Percentiles rank a stretch among this genome's conserved stretches.
Conservation (phyloP, 2,329 filamentous ascomycete species). For the Phaeosphaeriaceae sp. region DNA sequence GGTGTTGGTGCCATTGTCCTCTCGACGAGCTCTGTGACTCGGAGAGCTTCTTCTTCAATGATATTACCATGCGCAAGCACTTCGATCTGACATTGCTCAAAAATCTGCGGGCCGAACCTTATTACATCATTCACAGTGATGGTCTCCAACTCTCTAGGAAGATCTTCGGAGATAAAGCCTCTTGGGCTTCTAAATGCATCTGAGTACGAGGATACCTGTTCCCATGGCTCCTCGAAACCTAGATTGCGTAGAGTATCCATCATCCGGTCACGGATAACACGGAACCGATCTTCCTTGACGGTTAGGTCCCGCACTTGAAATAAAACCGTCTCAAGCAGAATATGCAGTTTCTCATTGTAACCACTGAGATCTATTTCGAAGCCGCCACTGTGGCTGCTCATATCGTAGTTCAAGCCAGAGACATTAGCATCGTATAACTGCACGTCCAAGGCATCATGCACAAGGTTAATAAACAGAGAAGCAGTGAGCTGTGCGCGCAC, state of each 20-base stretch:
- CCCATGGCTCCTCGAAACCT: conserved; percentile 86
- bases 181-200: conserved; percentile 81
- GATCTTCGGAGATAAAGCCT: conserved; percentile 79
- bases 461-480: conserved; percentile 80
- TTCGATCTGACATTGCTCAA: conserved; percentile 87
- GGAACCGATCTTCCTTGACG: conserved; percentile 84
- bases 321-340: conserved; percentile 88
- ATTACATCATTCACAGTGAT: conserved; percentile 77
- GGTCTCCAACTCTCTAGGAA: conserved; percentile 75
- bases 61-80: conserved; percentile 89
- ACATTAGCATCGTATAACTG: conserved; percentile 97
- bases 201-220: conserved; percentile 83
- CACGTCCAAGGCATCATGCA: conserved; percentile 86
- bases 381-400: conserved; percentile 73
- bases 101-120: conserved; percentile 77
- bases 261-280: conserved; percentile 87
- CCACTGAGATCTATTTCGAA: conserved; percentile 81
- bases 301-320: conserved; percentile 83
- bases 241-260: conserved; percentile 81
- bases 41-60: conserved; percentile 90
- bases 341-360: conserved; percentile 95
- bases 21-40: conserved; percentile 82
- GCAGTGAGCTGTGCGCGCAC: conserved; percentile 80
- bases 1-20: conserved; percentile 74
- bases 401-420: conserved; percentile 82